Evolutionary conservation across 2,329 filamentous ascomycete species (phyloP).

Genomic region (Graphilbum sp.): DNA sequence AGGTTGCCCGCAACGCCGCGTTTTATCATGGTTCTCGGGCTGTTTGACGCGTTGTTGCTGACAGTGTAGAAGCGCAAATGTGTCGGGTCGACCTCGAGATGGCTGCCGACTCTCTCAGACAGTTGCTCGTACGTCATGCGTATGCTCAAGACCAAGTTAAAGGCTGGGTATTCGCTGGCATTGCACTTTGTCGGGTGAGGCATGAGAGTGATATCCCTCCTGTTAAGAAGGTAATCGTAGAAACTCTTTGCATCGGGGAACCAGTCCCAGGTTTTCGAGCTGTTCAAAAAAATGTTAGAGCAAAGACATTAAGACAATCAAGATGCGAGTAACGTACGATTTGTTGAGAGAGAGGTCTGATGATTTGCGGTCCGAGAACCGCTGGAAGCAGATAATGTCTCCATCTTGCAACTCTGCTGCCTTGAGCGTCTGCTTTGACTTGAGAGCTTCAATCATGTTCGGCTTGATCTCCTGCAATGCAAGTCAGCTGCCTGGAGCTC

Average conservation of each 20-base stretch:
- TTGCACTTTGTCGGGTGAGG: conserved; percentile 45
- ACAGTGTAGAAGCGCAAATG: conserved; percentile 88
- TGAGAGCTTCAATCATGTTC: conserved; percentile 90
- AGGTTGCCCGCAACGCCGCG: conserved; percentile 56
- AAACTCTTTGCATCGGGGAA: conserved; percentile 65
- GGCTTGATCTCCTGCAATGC: conserved; percentile 70
- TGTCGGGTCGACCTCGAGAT: conserved; percentile 61
- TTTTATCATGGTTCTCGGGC: conserved; percentile 64
- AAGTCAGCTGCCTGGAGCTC: conserved; percentile 7
- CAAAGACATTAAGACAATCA: conserved; percentile 13
- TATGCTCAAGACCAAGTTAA: conserved; percentile 64
- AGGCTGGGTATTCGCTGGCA: conserved; percentile 43
- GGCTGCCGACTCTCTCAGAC: conserved; percentile 64
- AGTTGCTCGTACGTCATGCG: conserved; percentile 86
- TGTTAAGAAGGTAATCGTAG: conserved; percentile 86
- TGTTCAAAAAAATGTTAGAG: conserved; percentile 1
- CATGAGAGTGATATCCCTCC: conserved; percentile 61
- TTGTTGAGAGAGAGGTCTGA: not conserved
- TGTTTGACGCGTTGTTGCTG: conserved; percentile 51
- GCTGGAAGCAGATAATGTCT: conserved; percentile 92
- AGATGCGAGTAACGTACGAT: conserved; percentile 13
- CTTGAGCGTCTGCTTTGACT: conserved; percentile 75
- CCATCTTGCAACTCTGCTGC: conserved; percentile 92
- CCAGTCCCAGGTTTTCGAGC: conserved; percentile 27
- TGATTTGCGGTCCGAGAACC: conserved; percentile 29